phyloP scores from a whole-genome alignment of 768 basidiomycete genomes.

The Rhodocollybia butyracea region DNA sequence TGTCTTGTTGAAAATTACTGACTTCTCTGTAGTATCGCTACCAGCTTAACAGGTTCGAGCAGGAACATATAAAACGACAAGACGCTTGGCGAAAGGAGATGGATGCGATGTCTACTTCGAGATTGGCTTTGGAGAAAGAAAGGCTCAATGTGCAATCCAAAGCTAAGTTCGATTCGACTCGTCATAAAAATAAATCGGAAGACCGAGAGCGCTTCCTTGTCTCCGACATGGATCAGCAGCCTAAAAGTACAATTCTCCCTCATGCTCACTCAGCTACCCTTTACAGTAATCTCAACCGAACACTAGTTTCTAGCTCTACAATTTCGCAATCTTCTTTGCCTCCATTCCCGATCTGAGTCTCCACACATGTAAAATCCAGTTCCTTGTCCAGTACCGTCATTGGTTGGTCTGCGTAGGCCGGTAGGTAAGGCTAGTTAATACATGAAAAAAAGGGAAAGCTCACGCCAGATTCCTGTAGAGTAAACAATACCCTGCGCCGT shows the following conservation, averaged over 20 bases:
- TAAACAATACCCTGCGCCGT: slow-evolving; percentile 86
- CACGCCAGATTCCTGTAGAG: slow-evolving; percentile 84
- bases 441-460: slow-evolving; percentile 44
- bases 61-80: slow-evolving; percentile 16
- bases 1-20: background rate
- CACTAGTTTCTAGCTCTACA: slow-evolving; percentile 43
- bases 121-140: background rate
- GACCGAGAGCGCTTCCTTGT: slow-evolving; percentile 59
- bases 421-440: background rate
- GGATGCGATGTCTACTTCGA: background rate
- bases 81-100: slow-evolving; percentile 3
- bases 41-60: slow-evolving; percentile 26
- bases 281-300: slow-evolving; percentile 27
- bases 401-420: slow-evolving; percentile 90
- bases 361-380: slow-evolving; percentile 85
- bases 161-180: slow-evolving; percentile 15
- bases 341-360: slow-evolving; percentile 88
- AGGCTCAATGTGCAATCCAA: slow-evolving; percentile 7
- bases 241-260: background rate
- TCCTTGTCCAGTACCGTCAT: slow-evolving; percentile 81
- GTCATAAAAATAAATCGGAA: slow-evolving; percentile 31
- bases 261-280: slow-evolving; percentile 8
- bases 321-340: slow-evolving; percentile 84
- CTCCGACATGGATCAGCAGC: slow-evolving; percentile 30
- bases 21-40: background rate